These are phyloP conservation scores for Punctularia strigosozonata DNA, from an alignment of 768 basidiomycete genomes.

Conservation along the genomic window DNA sequence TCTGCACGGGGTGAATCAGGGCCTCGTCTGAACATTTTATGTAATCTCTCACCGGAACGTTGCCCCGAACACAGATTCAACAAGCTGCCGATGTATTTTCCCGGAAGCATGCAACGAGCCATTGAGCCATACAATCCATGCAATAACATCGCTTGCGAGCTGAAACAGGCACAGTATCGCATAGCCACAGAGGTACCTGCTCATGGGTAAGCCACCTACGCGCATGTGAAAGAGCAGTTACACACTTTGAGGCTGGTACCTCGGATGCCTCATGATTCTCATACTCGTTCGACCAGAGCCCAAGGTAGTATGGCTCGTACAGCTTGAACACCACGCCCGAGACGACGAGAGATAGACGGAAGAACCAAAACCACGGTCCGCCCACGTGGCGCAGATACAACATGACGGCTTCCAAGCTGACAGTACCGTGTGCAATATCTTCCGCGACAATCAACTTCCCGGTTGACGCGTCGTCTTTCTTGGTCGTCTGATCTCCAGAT, in stretches of 20 bases:
- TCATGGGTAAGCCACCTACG: too few relatives aligned
- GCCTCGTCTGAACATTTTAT: background rate
- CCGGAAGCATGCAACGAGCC: background rate
- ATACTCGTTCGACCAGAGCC: background rate
- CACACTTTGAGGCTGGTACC: too few relatives aligned
- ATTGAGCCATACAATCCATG: background rate
- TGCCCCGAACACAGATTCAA: background rate
- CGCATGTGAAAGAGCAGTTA: too few relatives aligned
- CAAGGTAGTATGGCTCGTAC: background rate
- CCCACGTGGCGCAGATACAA: background rate
- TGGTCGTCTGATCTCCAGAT: background rate
- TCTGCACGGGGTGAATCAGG: slow-evolving; percentile 6
- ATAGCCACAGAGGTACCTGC: background rate
- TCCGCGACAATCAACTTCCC: background rate
- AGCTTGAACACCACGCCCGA: too few relatives aligned
- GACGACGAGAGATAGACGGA: background rate
- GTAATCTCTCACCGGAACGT: background rate
- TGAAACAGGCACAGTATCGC: background rate
- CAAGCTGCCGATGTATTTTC: background rate
- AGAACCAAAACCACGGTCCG: background rate
- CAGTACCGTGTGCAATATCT: background rate
- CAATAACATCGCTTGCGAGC: background rate
- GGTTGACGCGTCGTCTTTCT: background rate
- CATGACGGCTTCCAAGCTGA: background rate
- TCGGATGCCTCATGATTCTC: background rate